These are phyloP conservation scores for Lepiota brunneoincarnata DNA, from an alignment of 768 basidiomycete species.

Conservation along the genomic window DNA sequence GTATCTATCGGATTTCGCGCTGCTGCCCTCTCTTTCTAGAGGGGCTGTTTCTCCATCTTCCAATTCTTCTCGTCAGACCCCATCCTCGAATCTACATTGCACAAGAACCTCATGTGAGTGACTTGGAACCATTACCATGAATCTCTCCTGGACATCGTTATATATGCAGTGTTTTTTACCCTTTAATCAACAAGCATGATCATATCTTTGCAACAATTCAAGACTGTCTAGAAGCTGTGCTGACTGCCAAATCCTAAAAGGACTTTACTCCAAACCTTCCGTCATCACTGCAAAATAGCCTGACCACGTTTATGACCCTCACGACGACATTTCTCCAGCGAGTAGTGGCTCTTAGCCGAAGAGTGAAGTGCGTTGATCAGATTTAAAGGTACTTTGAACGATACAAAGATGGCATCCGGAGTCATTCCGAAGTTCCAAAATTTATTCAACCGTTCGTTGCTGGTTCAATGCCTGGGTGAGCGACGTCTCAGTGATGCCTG, in stretches of 20 bases:
- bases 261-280: conserved; percentile 17
- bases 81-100: conserved; percentile 54
- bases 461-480: conserved; percentile 50
- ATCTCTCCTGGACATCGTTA: conserved; percentile 1
- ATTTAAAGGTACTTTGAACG: conserved; percentile 47
- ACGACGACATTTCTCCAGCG: conserved; percentile 52
- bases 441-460: conserved; percentile 38
- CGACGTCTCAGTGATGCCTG: conserved; percentile 33
- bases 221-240: conserved; percentile 32
- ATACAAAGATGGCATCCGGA: conserved; percentile 52
- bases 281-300: conserved; percentile 8
- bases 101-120: conserved; percentile 48
- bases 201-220: conserved; percentile 38
- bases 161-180: conserved; percentile 42
- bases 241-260: conserved; percentile 35
- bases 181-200: conserved; percentile 42
- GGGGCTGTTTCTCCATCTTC: conserved; percentile 46
- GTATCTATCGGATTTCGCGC: conserved; percentile 30
- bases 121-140: neutral
- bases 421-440: conserved; percentile 39
- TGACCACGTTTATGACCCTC: conserved; percentile 44
- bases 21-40: conserved; percentile 52
- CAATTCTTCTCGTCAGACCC: conserved; percentile 61
- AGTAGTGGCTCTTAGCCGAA: conserved; percentile 15
- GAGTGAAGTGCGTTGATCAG: conserved; percentile 15